These are phyloP conservation scores for Nymphaea thermarum DNA, from an alignment of 164 flowering plant species.

Conservation along the genomic window DNA sequence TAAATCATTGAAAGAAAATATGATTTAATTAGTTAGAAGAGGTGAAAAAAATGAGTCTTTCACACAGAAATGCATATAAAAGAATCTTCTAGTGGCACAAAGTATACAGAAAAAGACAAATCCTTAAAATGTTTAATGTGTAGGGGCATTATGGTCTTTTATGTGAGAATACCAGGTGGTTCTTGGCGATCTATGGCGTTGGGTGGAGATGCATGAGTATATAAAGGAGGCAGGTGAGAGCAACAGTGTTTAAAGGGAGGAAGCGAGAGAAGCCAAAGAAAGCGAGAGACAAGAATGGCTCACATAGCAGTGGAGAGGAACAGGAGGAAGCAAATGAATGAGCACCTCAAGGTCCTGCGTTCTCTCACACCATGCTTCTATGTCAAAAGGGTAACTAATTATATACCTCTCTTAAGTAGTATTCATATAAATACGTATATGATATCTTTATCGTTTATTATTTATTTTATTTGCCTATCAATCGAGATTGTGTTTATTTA, in stretches of 20 bases:
- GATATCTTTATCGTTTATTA: background rate
- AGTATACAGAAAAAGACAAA: too few species aligned
- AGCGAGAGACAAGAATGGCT: conserved; percentile 32
- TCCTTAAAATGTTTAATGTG: background rate
- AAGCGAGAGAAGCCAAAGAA: background rate
- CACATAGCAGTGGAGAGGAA: conserved; percentile 95
- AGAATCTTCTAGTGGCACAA: too few species aligned
- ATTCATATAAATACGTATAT: too few species aligned
- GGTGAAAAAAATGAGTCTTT: too few species aligned
- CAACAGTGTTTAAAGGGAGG: background rate
- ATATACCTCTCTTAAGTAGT: too few species aligned
- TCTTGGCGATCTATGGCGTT: background rate
- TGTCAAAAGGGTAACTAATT: background rate
- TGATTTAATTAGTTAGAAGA: too few species aligned
- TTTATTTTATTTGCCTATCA: background rate
- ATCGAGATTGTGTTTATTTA: too few species aligned
- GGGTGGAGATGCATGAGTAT: background rate
- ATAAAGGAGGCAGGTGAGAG: background rate
- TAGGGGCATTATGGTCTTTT: background rate
- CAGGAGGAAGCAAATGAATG: conserved; percentile 91
- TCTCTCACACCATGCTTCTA: conserved; percentile 89
- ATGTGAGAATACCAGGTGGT: background rate
- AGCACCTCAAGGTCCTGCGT: conserved; percentile 80
- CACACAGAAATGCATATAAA: too few species aligned
- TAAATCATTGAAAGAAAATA: too few species aligned